phyloP scores from a whole-genome alignment of 2,329 filamentous ascomycete species.

The Colletotrichum sp. region DNA sequence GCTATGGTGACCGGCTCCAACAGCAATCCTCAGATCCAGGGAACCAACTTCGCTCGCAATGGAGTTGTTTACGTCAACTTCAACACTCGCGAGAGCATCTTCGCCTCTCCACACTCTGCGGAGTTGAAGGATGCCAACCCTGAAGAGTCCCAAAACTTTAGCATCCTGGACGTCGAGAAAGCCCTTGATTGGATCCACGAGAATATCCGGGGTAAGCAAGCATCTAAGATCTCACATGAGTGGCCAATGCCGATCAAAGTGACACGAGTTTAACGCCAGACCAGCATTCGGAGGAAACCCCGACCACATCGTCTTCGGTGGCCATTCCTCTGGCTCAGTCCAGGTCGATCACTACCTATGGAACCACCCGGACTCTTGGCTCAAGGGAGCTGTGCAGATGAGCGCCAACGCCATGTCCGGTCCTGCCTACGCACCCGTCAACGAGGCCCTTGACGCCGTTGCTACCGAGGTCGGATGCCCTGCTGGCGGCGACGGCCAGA shows the following conservation, averaged over 20 bases:
- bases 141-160: slow-evolving; percentile 30
- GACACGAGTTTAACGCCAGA: neutral
- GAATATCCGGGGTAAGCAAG: slow-evolving; percentile 34
- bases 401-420: slow-evolving; percentile 45
- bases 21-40: slow-evolving; percentile 43
- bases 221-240: neutral
- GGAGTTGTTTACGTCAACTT: slow-evolving; percentile 42
- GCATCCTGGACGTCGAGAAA: slow-evolving; percentile 40
- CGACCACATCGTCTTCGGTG: slow-evolving; percentile 49
- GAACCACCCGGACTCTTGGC: slow-evolving; percentile 41
- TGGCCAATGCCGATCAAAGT: neutral
- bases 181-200: slow-evolving; percentile 44
- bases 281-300: slow-evolving; percentile 48
- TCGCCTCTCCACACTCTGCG: slow-evolving; percentile 46
- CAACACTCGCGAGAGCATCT: slow-evolving; percentile 46
- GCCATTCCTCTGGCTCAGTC: slow-evolving; percentile 40
- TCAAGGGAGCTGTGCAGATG: slow-evolving; percentile 43
- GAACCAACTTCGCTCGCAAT: slow-evolving; percentile 39
- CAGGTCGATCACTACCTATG: slow-evolving; percentile 47
- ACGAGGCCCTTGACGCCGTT: slow-evolving; percentile 40
- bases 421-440: slow-evolving; percentile 39
- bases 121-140: slow-evolving; percentile 34
- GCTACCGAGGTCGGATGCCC: slow-evolving; percentile 40
- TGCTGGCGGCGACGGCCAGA: slow-evolving; percentile 30
- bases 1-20: slow-evolving; percentile 45